phyloP scores from a whole-genome alignment of 306 rosid species.

The Cucurbita argyrosperma region DNA sequence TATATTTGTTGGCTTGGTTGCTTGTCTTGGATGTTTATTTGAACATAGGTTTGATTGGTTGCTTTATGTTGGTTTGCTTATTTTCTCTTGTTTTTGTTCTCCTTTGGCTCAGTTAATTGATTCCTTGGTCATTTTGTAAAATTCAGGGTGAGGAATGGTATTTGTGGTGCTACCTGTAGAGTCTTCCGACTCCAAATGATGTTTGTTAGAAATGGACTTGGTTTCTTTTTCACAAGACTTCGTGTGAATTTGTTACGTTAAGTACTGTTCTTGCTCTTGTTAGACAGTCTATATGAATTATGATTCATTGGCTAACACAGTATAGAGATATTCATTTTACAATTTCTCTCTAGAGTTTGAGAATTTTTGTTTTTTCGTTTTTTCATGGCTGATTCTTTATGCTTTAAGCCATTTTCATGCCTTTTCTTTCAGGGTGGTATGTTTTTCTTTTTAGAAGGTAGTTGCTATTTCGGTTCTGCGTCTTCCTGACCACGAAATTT shows the following conservation, averaged over 20 bases:
- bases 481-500: conserved; percentile 13
- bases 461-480: not conserved
- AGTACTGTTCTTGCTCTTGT: not conserved
- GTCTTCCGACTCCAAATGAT: not conserved
- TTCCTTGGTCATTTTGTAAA: not conserved
- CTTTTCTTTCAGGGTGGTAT: not conserved
- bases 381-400: not conserved
- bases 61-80: not conserved
- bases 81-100: not conserved
- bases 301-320: not conserved
- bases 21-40: not conserved
- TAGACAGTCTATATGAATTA: not conserved
- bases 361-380: not conserved
- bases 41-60: not conserved
- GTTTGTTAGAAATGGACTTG: not conserved
- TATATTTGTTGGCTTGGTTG: not conserved
- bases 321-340: not conserved
- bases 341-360: not conserved
- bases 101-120: not conserved
- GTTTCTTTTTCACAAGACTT: not conserved
- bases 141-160: not conserved
- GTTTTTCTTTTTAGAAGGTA: not conserved
- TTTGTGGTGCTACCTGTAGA: not conserved
- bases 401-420: not conserved
- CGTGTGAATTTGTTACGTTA: not conserved